Evolutionary conservation across 768 basidiomycete species (phyloP).

Genomic region (Trametes gibbosa): DNA sequence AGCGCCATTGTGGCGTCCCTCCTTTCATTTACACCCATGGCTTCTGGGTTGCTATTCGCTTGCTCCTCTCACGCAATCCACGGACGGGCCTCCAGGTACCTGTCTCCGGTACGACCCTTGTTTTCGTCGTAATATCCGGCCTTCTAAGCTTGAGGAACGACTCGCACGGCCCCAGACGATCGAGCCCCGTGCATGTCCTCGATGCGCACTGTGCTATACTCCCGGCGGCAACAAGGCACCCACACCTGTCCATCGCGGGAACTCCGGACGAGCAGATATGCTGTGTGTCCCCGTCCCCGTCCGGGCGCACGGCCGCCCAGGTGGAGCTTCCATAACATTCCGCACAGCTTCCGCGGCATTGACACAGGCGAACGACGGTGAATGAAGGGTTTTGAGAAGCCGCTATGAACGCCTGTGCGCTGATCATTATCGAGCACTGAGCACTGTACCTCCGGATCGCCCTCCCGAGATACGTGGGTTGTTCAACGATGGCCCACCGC

Average conservation of each 20-base stretch:
- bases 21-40: not conserved
- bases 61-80: conserved; percentile 2
- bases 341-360: conserved; percentile 5
- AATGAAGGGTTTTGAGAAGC: not conserved
- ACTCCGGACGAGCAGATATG: not conserved
- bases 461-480: not conserved
- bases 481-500: not conserved
- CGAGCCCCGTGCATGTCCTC: not conserved
- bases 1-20: conserved; percentile 5
- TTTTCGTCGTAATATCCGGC: not conserved
- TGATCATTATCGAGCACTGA: not conserved
- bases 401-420: conserved; percentile 1
- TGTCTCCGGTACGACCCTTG: conserved; percentile 4
- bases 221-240: conserved; percentile 2
- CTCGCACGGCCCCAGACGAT: not conserved
- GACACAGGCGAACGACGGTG: not conserved
- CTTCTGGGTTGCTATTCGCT: not conserved
- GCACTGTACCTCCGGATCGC: not conserved
- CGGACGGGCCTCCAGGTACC: not conserved
- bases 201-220: not conserved
- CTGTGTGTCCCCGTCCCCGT: not conserved
- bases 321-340: not conserved
- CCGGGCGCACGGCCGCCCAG: not conserved
- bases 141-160: not conserved
- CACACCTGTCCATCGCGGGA: not conserved